Base-by-base conservation (phyloP, 2,329 filamentous ascomycete genomes). In the Epichloe bromicola region DNA sequence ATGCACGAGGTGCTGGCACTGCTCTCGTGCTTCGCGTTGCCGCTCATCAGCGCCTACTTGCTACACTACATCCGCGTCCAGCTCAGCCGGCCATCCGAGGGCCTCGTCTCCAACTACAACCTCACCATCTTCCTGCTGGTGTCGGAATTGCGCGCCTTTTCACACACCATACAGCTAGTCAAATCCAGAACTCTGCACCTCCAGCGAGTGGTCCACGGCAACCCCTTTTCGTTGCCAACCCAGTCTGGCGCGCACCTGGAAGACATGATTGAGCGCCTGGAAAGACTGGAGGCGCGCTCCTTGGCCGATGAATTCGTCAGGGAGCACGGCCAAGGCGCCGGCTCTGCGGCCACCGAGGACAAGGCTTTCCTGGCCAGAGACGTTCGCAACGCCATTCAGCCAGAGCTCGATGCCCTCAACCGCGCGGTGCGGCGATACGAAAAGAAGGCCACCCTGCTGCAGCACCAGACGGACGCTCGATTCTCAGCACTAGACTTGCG, bases 101-200 rank as follows among this genome's bases (percentile, higher is more conserved):
- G 87, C 1, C 73, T 97, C 11, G 84, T 97, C 6, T 95, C 88
- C 4, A 87, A 95, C 65, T 94, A 91, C 69, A 96, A 96, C 65
- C 74, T 97, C 50, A 89, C 85, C 12, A 87, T 97, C 49, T 97
- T 96, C 65, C 73, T 95, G 3, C 75, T 95, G 17, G 87, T 86
- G 1, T 86, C 91, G 3, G 91, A 97, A 67, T 73, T 96, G 30
- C 83, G 87, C 3, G 91, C 91, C 0, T 71, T 89, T 46, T 80
- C 86, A 1, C 90, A 96, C 62, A 70, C 94, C 26, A 79, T 95
- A 55, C 87, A 83, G 62, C 78, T 96, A 60, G 76, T 94, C 4
- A 83, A 88, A 60, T 78, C 80, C 14, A 80, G 88, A 36, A 95
- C 89, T 2, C 71, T 94, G 8, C 82, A 90, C 60, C 75, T 96